These are phyloP conservation scores for grape (Vitis vinifera) DNA, from an alignment of 164 flowering plant genomes.

Conservation along the genomic window ASM3070453v1 NC_081815.1:5508001-5508500, in stretches of 20 bases:
- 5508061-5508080: conserved; percentile 76
- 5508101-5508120: conserved; percentile 60
- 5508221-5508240: conserved; percentile 92
- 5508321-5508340: conserved; percentile 40
- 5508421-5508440: conserved; percentile 91
- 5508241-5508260: conserved; percentile 80
- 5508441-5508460: conserved; percentile 57
- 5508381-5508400: conserved; percentile 84
- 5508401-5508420: conserved; percentile 87
- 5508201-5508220: conserved; percentile 75
- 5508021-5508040: conserved; percentile 57
- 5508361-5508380: conserved; percentile 62
- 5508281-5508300: conserved; percentile 86
- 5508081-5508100: conserved; percentile 87
- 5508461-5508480: not conserved
- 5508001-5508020: conserved; percentile 87
- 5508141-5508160: not conserved
- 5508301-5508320: conserved; percentile 35
- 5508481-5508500: conserved; percentile 3
- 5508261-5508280: conserved; percentile 84
- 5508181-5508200: conserved; percentile 78
- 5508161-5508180: not conserved
- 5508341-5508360: conserved; percentile 53
- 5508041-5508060: conserved; percentile 65
- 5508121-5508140: conserved; percentile 6